Percentiles rank a stretch among this genome's conserved stretches.
Conservation (phyloP, 1,139 yeast species). For the Saccharomyces hybrid region DNA sequence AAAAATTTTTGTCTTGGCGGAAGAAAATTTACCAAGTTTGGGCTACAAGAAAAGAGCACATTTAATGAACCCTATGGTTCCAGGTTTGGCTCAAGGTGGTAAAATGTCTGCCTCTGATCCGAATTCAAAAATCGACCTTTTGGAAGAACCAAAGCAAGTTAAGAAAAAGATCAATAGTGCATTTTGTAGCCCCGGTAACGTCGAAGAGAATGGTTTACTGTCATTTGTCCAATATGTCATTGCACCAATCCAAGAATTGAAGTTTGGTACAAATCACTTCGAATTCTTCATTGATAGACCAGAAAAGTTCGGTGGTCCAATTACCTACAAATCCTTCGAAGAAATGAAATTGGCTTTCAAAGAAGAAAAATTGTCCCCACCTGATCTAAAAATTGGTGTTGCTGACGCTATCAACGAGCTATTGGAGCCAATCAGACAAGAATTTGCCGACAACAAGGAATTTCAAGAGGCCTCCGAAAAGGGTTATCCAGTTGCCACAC, state of each 20-base stretch:
- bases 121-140: constrained; percentile 86
- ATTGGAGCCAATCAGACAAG: constrained; percentile 78
- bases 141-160: constrained; percentile 82
- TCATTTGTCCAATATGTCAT: constrained; percentile 80
- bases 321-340: constrained; percentile 63
- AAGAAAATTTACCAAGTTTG: constrained; percentile 76
- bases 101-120: constrained; percentile 99
- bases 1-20: constrained; percentile 94
- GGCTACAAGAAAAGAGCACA: constrained; percentile 98
- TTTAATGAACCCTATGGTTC: constrained; percentile 98
- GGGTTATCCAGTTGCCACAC: constrained; percentile 78
- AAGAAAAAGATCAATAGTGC: constrained; percentile 90
- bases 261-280: constrained; percentile 47
- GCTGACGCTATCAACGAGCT: constrained; percentile 73
- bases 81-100: constrained; percentile 94
- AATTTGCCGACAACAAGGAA: constrained; percentile 52
- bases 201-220: constrained; percentile 83
- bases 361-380: constrained; percentile 73
- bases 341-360: constrained; percentile 66
- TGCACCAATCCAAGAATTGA: constrained; percentile 78
- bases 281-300: constrained; percentile 79
- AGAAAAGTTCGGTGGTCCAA: constrained; percentile 93
- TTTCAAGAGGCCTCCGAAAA: constrained; percentile 65
- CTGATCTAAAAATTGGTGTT: constrained; percentile 89
- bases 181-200: constrained; percentile 91